These are phyloP conservation scores for Trifolium repens DNA, from an alignment of 306 rosid genomes.

Conservation along the genomic window DNA sequence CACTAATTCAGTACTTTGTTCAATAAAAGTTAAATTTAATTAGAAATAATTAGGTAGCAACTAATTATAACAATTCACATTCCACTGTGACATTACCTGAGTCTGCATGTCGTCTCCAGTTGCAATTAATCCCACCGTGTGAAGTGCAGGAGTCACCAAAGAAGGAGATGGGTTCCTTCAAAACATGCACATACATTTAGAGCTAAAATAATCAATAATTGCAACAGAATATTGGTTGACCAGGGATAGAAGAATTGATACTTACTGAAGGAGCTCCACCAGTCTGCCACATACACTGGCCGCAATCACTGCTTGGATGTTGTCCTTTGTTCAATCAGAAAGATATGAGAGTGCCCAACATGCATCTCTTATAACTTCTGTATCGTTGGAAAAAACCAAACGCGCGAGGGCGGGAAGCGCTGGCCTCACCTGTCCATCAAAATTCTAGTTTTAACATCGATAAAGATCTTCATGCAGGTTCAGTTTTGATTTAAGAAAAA, in stretches of 20 bases:
- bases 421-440: constrained; percentile 70
- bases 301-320: constrained; percentile 93
- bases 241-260: constrained; percentile 10
- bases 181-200: constrained; percentile 29
- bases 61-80: constrained; percentile 10
- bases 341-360: constrained; percentile 94
- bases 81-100: constrained; percentile 57
- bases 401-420: constrained; percentile 94
- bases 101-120: constrained; percentile 88
- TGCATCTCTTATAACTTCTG: constrained; percentile 84
- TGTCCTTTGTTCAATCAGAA: constrained; percentile 90
- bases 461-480: background rate
- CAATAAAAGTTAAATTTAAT: background rate
- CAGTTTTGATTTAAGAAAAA: background rate
- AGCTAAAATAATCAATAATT: background rate
- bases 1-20: background rate
- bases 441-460: constrained; percentile 17
- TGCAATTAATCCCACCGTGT: constrained; percentile 89
- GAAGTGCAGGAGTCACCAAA: constrained; percentile 85
- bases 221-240: background rate
- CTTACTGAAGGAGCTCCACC: constrained; percentile 90
- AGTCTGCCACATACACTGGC: constrained; percentile 79
- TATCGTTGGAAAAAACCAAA: constrained; percentile 81
- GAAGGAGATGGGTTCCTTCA: constrained; percentile 86
- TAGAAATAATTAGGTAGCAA: constrained; percentile 9